Base-by-base conservation (phyloP, 306 rosid genomes). In the Vachellia pachyceras region DNA sequence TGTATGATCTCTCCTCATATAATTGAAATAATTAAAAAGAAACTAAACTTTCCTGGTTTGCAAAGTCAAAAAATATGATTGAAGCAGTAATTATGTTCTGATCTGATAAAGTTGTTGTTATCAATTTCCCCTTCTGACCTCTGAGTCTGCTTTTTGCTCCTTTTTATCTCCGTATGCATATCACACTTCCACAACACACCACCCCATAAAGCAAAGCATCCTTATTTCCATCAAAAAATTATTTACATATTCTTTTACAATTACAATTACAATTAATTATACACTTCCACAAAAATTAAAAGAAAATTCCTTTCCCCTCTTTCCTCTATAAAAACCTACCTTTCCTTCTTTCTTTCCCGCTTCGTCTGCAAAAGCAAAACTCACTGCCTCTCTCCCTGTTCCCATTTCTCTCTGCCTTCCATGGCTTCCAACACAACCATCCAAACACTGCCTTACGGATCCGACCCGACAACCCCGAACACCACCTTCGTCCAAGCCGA, bases 401-500 rank as follows among this genome's bases (percentile, higher is more conserved):
- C 25, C 14, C 33, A 40, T 29, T 17, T 11, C 68, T 69, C 14
- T 14, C 0, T 1, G 6, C 4, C 4, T 23, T 4, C 10, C 63
- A 81, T 82, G 86, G 79, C 83, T 73, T 84, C 85, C 74, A 69
- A 69, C 73, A 41, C 68, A 58, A 82, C 46, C 86, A 81, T 87
- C 79, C 81, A 69, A 77, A 76, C 90, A 63, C 81, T 88, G 20
- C 1, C 77, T 60, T 83, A 84, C 46, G 86, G 82, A 60, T 63
- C 93, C 86, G 89, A 88, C 90, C 89, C 95, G 23, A 83, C 88
- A 18, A 81, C 94, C 9, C 84, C 97, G 14, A 91, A 90, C 90
- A 93, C 99, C 4, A 95, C 95, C 69, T 91, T 90, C 73, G 96
- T 95, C 45, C 92, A 95, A 82, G 97, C 97, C 3, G 94, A 93